Conservation (phyloP, 768 basidiomycete species). For the Suillus tomentosus region DNA sequence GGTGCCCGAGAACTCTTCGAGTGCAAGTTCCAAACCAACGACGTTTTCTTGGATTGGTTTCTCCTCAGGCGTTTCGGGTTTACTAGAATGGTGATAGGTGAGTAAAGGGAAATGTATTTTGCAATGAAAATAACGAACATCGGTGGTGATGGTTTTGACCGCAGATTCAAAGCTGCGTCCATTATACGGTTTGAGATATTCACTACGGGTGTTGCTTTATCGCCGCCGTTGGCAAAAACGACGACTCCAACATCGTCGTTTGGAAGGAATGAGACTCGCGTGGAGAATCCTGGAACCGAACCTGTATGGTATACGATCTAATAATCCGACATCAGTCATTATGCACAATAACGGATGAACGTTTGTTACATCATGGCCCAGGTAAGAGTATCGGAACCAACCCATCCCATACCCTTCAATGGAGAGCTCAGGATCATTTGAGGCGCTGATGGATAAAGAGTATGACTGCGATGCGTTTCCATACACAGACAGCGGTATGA, state of each 20-base stretch:
- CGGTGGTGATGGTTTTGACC: not conserved
- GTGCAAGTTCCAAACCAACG: slow-evolving; percentile 7
- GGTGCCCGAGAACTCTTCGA: slow-evolving; percentile 37
- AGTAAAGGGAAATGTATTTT: not conserved
- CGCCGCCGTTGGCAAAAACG: slow-evolving; percentile 35
- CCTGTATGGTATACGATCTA: slow-evolving; percentile 41
- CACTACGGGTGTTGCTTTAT: slow-evolving; percentile 17
- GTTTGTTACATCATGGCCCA: slow-evolving; percentile 41
- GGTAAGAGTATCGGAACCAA: slow-evolving; percentile 41
- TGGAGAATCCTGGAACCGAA: slow-evolving; percentile 35
- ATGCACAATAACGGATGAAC: not conserved
- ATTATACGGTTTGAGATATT: slow-evolving; percentile 23
- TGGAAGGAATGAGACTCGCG: slow-evolving; percentile 36
- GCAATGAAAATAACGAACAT: slow-evolving; percentile 13
- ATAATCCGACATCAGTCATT: not conserved
- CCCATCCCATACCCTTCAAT: slow-evolving; percentile 44
- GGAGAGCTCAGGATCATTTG: slow-evolving; percentile 24
- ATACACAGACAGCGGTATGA: slow-evolving; percentile 37
- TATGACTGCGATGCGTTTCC: slow-evolving; percentile 35
- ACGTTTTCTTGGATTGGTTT: not conserved
- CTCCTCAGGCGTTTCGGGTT: not conserved
- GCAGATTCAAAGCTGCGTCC: slow-evolving; percentile 24
- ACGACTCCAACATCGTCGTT: slow-evolving; percentile 37
- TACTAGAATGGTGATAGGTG: not conserved
- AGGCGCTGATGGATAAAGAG: slow-evolving; percentile 21